phyloP scores from a whole-genome alignment of 306 rosid genomes.

The Cucumis melo region DNA sequence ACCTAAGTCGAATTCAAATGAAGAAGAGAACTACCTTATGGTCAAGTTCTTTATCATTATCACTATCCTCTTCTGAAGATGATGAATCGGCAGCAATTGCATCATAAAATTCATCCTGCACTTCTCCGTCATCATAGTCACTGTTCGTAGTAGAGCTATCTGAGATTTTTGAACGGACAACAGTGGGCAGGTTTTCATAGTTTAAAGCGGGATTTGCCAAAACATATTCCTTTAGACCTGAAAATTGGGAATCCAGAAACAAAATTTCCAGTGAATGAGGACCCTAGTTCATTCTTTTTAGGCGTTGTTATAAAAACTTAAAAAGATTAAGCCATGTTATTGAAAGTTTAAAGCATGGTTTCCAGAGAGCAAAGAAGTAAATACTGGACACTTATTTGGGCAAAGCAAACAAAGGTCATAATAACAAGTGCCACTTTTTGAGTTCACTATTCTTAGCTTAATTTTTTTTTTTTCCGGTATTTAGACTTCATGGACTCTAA shows the following conservation, averaged over 20 bases:
- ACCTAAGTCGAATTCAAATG: background rate
- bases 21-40: slow-evolving; percentile 20
- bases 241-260: slow-evolving; percentile 13
- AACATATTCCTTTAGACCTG: slow-evolving; percentile 86
- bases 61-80: slow-evolving; percentile 26
- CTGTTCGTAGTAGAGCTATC: slow-evolving; percentile 29
- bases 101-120: slow-evolving; percentile 82
- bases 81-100: slow-evolving; percentile 66
- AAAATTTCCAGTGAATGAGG: background rate
- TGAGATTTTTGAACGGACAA: slow-evolving; percentile 36
- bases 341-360: background rate
- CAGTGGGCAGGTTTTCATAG: slow-evolving; percentile 22
- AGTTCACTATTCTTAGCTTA: too few species aligned
- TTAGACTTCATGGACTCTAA: too few species aligned
- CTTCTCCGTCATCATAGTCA: slow-evolving; percentile 34
- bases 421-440: background rate
- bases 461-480: too few species aligned
- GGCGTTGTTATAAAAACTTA: background rate
- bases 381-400: background rate
- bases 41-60: slow-evolving; percentile 10
- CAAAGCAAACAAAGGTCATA: background rate
- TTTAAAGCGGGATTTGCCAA: slow-evolving; percentile 62
- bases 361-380: background rate
- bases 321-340: background rate
- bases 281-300: background rate